Evolutionary conservation across 495 filamentous ascomycete genomes (phyloP).

Genomic region (Cairneyella variabilis): DNA sequence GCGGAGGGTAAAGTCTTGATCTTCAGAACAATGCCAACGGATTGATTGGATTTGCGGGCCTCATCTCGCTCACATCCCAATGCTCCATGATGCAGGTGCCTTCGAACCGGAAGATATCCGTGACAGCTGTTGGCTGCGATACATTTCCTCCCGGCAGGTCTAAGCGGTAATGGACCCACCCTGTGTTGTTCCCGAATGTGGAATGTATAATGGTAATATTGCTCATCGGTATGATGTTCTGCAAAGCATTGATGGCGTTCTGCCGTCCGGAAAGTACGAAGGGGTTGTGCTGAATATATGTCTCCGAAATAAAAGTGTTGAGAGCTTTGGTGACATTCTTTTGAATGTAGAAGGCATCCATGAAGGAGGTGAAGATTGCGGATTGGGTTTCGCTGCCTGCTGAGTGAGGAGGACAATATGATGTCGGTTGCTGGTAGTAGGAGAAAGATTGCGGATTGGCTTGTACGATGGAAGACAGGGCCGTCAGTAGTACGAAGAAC

Average conservation of each 20-base stretch:
- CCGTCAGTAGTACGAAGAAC: no score
- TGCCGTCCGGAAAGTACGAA: conserved; percentile 10
- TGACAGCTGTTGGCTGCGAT: not conserved
- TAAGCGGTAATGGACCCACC: conserved; percentile 1
- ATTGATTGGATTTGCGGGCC: not conserved
- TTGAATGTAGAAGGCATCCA: conserved; percentile 2
- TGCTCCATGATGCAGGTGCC: conserved; percentile 1
- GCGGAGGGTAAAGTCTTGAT: no score
- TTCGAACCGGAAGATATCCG: not conserved
- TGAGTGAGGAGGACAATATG: not conserved
- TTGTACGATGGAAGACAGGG: no score
- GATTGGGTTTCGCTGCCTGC: not conserved
- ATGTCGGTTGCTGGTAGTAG: no score
- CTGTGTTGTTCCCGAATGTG: conserved; percentile 7
- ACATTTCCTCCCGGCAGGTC: not conserved
- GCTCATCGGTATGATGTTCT: not conserved
- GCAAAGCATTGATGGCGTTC: conserved; percentile 10
- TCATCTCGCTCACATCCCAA: not conserved
- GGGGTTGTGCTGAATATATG: conserved; percentile 21
- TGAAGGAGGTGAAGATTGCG: not conserved
- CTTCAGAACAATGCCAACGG: conserved; percentile 20
- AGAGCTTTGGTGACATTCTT: conserved; percentile 8
- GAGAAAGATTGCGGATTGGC: no score
- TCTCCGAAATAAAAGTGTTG: not conserved
- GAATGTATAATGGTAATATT: conserved; percentile 12